phyloP scores from a whole-genome alignment of 768 basidiomycete species.

The Lentinula sp. region DNA sequence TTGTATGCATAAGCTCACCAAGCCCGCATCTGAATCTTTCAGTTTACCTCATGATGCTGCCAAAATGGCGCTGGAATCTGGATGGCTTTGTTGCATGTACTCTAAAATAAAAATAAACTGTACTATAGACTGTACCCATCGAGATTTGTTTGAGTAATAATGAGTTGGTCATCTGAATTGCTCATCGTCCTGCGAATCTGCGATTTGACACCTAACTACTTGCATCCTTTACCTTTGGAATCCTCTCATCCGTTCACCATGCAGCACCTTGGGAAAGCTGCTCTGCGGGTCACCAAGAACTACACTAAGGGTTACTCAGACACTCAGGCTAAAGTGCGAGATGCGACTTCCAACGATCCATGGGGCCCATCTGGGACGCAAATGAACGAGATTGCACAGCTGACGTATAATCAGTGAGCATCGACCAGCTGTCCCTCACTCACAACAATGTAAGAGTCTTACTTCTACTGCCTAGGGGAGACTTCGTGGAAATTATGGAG shows the following conservation, averaged over 20 bases:
- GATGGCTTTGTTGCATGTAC: too few relatives aligned
- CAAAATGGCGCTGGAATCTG: not conserved
- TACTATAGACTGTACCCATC: too few relatives aligned
- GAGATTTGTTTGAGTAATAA: too few relatives aligned
- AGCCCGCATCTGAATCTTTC: too few relatives aligned
- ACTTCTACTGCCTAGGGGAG: slow-evolving; percentile 43
- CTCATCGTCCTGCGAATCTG: not conserved
- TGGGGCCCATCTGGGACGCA: slow-evolving; percentile 97
- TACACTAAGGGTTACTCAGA: slow-evolving; percentile 97
- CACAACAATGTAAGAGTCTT: not conserved
- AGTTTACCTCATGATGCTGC: not conserved
- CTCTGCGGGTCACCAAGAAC: slow-evolving; percentile 87
- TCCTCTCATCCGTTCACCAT: slow-evolving; percentile 23
- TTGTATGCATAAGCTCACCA: not conserved
- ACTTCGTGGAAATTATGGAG: slow-evolving; percentile 99
- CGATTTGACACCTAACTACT: too few relatives aligned
- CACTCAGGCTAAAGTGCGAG: slow-evolving; percentile 90
- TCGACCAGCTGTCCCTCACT: not conserved
- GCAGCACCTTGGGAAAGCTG: slow-evolving; percentile 81
- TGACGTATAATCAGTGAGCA: slow-evolving; percentile 94
- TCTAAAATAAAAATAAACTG: too few relatives aligned
- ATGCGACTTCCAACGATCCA: slow-evolving; percentile 95
- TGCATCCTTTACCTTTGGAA: too few relatives aligned
- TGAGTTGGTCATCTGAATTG: not conserved
- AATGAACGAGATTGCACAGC: slow-evolving; percentile 98